Evolutionary conservation across 805 yeast genomes (phyloP), one percentile per base, ranked within the genome.

Genomic region (Spathaspora gorwiae): DNA sequence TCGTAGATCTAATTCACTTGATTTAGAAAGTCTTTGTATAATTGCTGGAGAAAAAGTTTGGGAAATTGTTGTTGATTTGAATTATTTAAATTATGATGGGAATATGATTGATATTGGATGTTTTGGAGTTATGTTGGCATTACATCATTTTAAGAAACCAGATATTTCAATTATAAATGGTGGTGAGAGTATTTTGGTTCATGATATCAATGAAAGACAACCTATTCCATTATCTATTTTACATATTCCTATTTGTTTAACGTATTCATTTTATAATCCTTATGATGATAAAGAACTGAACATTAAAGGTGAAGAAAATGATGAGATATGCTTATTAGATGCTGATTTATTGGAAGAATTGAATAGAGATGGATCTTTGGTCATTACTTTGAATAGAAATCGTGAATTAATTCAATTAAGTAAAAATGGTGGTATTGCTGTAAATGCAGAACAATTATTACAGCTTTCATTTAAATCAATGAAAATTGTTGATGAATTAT

Each of bases 31-130:
- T 40, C 67, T 94, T 38, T 92, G 98, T 67, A 88, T 94, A 38
- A 79, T 87, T 19, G 95, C 97, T 0, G 98, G 97, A 2, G 77
- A 81, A 44, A 84, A 88, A 52, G 90, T 95, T 59, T 94, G 99
- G 99, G 76, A 82, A 45, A 73, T 94, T 10, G 77, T 95, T 47
- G 97, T 95, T 0, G 97, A 90, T 59, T 80, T 94, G 13, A 95
- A 90, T 58, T 87, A 87, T 55, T 66, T 94, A 46, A 85, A 90
- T 60, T 89, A 81, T 58, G 99, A 94, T 64, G 99, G 99, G 36
- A 95, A 95, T 14, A 76, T 94, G 40, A 83, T 90, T 35, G 99
- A 94, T 63, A 86, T 89, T 6, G 84, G 92, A 36, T 87, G 96
- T 65, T 75, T 90, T 45, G 98, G 94, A 0, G 97, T 89, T 7